Evolutionary conservation across 371 early-diverging fungal genomes (phyloP).

Genomic region (Mortierella sp.): DNA sequence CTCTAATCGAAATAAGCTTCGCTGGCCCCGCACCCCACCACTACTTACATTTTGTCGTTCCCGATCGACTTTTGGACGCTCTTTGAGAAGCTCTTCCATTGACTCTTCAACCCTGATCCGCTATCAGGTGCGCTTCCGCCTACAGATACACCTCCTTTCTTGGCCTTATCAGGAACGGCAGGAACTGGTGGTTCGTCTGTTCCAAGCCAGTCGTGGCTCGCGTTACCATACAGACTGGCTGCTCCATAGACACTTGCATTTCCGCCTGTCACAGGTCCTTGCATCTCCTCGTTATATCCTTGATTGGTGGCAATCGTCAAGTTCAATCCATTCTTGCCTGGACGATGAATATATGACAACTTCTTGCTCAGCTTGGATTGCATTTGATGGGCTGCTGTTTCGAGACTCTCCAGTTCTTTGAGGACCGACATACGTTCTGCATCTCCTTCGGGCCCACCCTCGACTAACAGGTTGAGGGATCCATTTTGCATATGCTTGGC

Average conservation of each 20-base stretch:
- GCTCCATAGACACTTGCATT: conserved; percentile 24
- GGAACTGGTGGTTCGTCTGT: conserved; percentile 37
- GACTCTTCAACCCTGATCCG: conserved; percentile 33
- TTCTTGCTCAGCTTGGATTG: conserved; percentile 52
- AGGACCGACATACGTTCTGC: conserved; percentile 23
- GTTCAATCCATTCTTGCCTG: conserved; percentile 34
- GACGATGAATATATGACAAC: conserved; percentile 51
- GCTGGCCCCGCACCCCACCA: too few relatives aligned
- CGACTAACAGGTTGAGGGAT: conserved; percentile 29
- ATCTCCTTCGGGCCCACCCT: conserved; percentile 39
- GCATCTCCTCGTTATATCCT: conserved; percentile 30
- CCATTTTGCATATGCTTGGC: conserved; percentile 11
- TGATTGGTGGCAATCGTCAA: conserved; percentile 36
- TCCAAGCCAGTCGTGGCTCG: conserved; percentile 13
- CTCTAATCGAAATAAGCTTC: too few relatives aligned
- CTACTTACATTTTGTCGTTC: conserved; percentile 54
- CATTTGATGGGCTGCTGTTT: conserved; percentile 37
- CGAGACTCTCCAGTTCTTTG: conserved; percentile 49
- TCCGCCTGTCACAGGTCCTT: conserved; percentile 39
- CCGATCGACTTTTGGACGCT: conserved; percentile 48
- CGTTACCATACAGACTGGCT: conserved; percentile 25
- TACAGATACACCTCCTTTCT: conserved; percentile 37
- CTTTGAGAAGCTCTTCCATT: conserved; percentile 55
- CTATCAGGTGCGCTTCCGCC: conserved; percentile 28
- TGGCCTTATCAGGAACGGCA: conserved; percentile 21